Conservation (phyloP, 768 basidiomycete species). For the Lenzites betulinus region DNA sequence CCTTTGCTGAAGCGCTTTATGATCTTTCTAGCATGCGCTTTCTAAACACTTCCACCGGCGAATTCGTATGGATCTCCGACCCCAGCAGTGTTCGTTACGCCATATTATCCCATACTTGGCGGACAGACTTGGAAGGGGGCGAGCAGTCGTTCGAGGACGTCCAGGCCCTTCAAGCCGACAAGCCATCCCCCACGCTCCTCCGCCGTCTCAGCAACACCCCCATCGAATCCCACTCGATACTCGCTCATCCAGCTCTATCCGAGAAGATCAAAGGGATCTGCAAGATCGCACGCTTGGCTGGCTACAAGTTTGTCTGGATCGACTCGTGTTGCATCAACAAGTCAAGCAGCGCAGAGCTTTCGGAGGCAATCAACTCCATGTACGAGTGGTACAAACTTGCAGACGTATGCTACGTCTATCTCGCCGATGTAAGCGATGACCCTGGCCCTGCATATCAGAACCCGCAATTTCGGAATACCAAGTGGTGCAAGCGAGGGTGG, state of each 20-base stretch:
- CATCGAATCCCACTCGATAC: background rate
- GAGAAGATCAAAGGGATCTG: conserved; percentile 3
- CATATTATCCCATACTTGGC: no score
- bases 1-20: no score
- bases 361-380: conserved; percentile 16
- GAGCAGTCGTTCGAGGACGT: no score
- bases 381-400: conserved; percentile 2
- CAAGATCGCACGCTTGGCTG: background rate
- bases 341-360: conserved; percentile 11
- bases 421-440: conserved; percentile 3
- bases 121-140: background rate
- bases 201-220: no score
- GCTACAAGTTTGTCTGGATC: conserved; percentile 9
- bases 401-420: conserved; percentile 6
- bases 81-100: no score
- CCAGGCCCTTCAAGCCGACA: background rate
- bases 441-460: background rate
- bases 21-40: no score
- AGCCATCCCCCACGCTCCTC: background rate
- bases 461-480: background rate
- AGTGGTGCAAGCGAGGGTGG: conserved; percentile 7
- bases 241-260: background rate
- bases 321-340: no score
- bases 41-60: no score
- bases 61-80: no score